phyloP scores from a whole-genome alignment of 345 rosid species.

The Heritiera fomes region DNA sequence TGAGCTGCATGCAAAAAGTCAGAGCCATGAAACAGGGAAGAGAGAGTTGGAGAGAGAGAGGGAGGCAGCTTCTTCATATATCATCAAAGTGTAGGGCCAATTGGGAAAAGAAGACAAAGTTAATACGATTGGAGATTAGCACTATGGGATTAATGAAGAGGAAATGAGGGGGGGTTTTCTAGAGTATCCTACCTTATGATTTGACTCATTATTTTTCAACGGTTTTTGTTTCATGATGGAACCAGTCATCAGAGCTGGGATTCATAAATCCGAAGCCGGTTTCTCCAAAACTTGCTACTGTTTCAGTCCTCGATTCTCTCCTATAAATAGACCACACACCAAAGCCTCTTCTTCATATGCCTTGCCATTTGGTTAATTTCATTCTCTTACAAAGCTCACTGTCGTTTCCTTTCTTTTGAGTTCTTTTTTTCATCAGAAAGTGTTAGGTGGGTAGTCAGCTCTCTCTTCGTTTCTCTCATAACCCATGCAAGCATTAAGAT shows the following conservation, averaged over 20 bases:
- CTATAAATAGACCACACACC: conserved; percentile 31
- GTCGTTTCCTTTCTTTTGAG: background rate
- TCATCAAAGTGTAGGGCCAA: conserved; percentile 19
- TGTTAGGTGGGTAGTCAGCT: background rate
- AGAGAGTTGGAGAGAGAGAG: background rate
- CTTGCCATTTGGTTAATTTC: background rate
- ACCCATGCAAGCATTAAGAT: background rate
- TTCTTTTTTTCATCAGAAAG: background rate
- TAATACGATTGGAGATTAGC: background rate
- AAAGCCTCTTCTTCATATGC: background rate
- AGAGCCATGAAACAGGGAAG: conserved; percentile 20
- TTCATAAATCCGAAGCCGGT: conserved; percentile 23
- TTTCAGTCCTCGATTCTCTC: conserved; percentile 2
- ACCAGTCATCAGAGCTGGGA: conserved; percentile 12
- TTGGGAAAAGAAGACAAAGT: conserved; percentile 6
- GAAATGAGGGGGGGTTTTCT: background rate
- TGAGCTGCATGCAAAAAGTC: conserved; percentile 29
- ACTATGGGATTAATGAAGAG: background rate
- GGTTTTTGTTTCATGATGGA: conserved; percentile 17
- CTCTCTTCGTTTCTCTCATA: background rate
- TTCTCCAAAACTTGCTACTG: conserved; percentile 30
- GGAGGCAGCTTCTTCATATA: conserved; percentile 19
- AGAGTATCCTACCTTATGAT: conserved; percentile 9
- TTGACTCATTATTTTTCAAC: conserved; percentile 32
- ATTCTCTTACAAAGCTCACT: background rate